phyloP scores from a whole-genome alignment of 176 grass and related monocot species.

The Canna indica region DNA sequence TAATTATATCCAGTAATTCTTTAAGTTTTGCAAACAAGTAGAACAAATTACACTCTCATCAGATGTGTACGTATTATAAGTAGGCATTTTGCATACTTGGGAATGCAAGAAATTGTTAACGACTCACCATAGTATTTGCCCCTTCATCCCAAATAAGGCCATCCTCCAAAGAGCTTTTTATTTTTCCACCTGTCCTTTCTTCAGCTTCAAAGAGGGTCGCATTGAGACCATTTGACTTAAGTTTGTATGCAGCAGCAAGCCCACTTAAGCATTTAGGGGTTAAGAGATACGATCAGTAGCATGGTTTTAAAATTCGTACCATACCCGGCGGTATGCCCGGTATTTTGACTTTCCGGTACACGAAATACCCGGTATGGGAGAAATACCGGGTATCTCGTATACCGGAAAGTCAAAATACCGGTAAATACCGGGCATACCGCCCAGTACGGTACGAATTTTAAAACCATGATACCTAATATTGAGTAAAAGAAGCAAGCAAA shows the following conservation, averaged over 20 bases:
- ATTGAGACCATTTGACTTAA: constrained; percentile 54
- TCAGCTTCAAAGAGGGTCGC: constrained; percentile 82
- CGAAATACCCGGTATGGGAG: too few relatives aligned
- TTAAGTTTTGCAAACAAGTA: neutral
- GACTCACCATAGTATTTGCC: constrained; percentile 91
- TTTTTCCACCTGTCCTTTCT: constrained; percentile 65
- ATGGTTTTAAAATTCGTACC: too few relatives aligned
- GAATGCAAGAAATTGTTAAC: neutral
- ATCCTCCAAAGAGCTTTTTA: constrained; percentile 57
- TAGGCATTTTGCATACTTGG: neutral
- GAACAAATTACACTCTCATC: neutral
- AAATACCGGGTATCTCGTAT: too few relatives aligned
- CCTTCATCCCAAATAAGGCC: constrained; percentile 98
- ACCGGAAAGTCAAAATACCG: too few relatives aligned
- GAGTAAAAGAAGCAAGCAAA: too few relatives aligned
- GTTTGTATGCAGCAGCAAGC: constrained; percentile 79
- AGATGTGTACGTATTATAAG: neutral
- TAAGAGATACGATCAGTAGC: too few relatives aligned
- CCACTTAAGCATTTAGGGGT: constrained; percentile 37
- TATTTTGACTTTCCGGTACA: too few relatives aligned
- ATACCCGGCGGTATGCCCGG: too few relatives aligned
- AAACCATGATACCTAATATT: too few relatives aligned
- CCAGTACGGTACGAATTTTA: too few relatives aligned
- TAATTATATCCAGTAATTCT: neutral
- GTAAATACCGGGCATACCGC: too few relatives aligned